Evolutionary conservation across 2,329 filamentous ascomycete species (phyloP).

Genomic region (Aureobasidium sp.): DNA sequence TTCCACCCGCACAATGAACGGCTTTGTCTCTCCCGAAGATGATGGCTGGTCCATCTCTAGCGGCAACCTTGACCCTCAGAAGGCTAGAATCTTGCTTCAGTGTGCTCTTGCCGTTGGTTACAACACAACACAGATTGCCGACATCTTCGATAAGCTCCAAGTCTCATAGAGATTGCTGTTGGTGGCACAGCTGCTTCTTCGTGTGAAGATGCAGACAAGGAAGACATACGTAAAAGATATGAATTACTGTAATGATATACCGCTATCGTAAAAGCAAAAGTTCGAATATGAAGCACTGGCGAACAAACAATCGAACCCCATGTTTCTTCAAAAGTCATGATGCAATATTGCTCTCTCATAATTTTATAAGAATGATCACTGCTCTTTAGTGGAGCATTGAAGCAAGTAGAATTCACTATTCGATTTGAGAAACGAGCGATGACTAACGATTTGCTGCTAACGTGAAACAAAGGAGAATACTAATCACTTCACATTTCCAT

Average conservation of each 20-base stretch:
- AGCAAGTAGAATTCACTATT: background rate
- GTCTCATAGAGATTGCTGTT: background rate
- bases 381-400: background rate
- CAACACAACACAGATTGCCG: conserved; percentile 39
- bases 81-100: conserved; percentile 47
- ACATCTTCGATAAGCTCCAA: conserved; percentile 23
- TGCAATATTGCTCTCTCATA: too few relatives aligned
- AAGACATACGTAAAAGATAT: too few relatives aligned
- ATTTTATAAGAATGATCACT: background rate
- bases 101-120: conserved; percentile 29
- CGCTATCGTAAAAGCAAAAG: too few relatives aligned
- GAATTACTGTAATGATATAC: too few relatives aligned
- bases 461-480: background rate
- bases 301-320: too few relatives aligned
- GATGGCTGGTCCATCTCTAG: conserved; percentile 36
- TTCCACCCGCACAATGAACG: conserved; percentile 46
- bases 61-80: conserved; percentile 51
- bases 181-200: background rate
- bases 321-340: too few relatives aligned
- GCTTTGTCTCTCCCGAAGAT: conserved; percentile 39
- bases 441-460: background rate
- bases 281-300: too few relatives aligned
- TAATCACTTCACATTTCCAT: background rate
- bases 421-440: background rate
- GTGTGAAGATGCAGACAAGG: too few relatives aligned